These are phyloP conservation scores for Nitzschia palea DNA, from an alignment of 108 stramenopile species.

Conservation along the genomic window DNA sequence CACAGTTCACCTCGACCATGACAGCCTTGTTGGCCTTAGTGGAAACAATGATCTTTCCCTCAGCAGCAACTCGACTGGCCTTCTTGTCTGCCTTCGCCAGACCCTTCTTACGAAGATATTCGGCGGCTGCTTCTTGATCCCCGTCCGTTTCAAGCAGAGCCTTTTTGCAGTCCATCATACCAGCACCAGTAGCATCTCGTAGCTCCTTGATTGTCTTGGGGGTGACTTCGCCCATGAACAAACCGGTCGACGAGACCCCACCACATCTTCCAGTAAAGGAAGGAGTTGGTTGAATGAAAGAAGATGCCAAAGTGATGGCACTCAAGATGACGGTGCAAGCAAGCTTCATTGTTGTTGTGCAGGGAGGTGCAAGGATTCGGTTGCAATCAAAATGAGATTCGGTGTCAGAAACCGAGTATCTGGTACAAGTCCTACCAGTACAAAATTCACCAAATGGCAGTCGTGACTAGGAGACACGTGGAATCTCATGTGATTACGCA, in stretches of 20 bases:
- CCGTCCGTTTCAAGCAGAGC: slow-evolving; percentile 71
- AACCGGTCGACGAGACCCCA: not conserved
- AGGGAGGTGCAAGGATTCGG: no score
- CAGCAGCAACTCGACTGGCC: slow-evolving; percentile 71
- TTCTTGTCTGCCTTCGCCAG: slow-evolving; percentile 85
- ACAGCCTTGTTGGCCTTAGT: slow-evolving; percentile 57
- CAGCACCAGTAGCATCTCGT: slow-evolving; percentile 69
- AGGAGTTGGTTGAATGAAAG: slow-evolving; percentile 10
- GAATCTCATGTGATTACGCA: no score
- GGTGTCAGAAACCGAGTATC: no score
- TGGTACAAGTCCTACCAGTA: no score
- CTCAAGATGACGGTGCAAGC: slow-evolving; percentile 6
- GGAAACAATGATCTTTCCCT: slow-evolving; percentile 70
- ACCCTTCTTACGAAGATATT: slow-evolving; percentile 75
- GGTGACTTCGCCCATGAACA: slow-evolving; percentile 35
- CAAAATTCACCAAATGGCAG: no score
- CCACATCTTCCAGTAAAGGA: not conserved
- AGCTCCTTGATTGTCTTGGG: slow-evolving; percentile 72
- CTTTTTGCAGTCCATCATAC: slow-evolving; percentile 93
- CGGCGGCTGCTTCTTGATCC: slow-evolving; percentile 73
- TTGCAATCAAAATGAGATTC: no score
- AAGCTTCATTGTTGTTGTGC: slow-evolving; percentile 22
- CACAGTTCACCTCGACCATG: slow-evolving; percentile 87
- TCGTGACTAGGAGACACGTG: no score
- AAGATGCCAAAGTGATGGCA: slow-evolving; percentile 6